These are phyloP conservation scores for Yamadazyma taylorii DNA, from an alignment of 1,139 yeast genomes.

Conservation along the genomic window DNA sequence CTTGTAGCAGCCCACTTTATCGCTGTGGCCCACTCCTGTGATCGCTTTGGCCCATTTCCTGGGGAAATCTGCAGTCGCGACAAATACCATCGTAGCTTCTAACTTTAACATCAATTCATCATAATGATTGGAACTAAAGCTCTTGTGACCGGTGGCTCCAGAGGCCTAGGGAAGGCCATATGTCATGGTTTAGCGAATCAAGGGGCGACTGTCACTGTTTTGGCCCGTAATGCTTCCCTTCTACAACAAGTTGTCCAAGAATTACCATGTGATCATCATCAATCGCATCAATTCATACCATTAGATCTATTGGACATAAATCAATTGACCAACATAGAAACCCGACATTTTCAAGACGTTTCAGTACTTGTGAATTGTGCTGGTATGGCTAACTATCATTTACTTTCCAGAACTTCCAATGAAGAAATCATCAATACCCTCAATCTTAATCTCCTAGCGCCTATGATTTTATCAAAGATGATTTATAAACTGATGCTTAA, in stretches of 20 bases:
- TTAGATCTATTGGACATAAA: conserved; percentile 44
- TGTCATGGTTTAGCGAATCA: conserved; percentile 54
- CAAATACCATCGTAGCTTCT: too few relatives aligned
- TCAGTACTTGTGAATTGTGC: conserved; percentile 74
- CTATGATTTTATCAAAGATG: conserved; percentile 56
- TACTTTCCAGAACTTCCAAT: conserved; percentile 48
- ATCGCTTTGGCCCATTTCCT: too few relatives aligned
- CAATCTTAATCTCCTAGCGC: conserved; percentile 62
- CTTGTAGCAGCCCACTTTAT: too few relatives aligned
- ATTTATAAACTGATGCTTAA: conserved; percentile 51
- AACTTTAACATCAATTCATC: not conserved
- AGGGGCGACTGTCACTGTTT: conserved; percentile 63
- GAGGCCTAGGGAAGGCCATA: conserved; percentile 77
- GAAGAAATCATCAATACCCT: conserved; percentile 50
- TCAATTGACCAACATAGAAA: conserved; percentile 5
- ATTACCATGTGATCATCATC: conserved; percentile 38
- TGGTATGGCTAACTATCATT: conserved; percentile 66
- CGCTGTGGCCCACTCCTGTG: too few relatives aligned
- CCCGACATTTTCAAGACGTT: conserved; percentile 16
- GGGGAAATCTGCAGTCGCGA: too few relatives aligned
- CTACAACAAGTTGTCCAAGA: conserved; percentile 33
- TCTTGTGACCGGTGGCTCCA: conserved; percentile 80
- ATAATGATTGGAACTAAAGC: conserved; percentile 40
- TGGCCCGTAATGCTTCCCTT: conserved; percentile 52
- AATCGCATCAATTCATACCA: conserved; percentile 46